Conservation (phyloP, 768 basidiomycete species). For the Pisolithus microcarpus region DNA sequence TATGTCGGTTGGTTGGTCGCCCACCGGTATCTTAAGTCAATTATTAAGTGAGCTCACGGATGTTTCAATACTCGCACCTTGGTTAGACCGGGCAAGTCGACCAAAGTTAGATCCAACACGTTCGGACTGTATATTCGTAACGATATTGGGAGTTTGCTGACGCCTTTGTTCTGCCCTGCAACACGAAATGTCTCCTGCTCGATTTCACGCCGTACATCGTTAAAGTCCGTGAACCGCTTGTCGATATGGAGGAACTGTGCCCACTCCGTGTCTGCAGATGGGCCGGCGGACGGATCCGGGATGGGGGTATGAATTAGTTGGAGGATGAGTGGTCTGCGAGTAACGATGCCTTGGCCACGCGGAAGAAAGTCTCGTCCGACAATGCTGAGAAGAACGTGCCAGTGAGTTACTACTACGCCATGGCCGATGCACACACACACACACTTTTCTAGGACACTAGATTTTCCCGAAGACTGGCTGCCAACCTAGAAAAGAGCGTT, state of each 20-base stretch:
- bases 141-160: constrained; percentile 93
- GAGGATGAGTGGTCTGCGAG: constrained; percentile 88
- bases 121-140: constrained; percentile 93
- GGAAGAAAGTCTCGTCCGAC: constrained; percentile 91
- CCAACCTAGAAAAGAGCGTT: constrained; percentile 57
- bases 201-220: constrained; percentile 91
- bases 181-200: constrained; percentile 97
- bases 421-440: constrained; percentile 28
- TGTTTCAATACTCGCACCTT: constrained; percentile 53
- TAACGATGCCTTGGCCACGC: constrained; percentile 90
- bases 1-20: constrained; percentile 97
- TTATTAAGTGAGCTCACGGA: not conserved
- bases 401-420: constrained; percentile 1
- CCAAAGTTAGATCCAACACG: constrained; percentile 91
- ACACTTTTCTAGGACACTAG: constrained; percentile 91
- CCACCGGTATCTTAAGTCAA: constrained; percentile 72
- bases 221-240: constrained; percentile 94
- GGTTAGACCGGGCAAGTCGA: constrained; percentile 94
- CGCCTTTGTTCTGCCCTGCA: constrained; percentile 97
- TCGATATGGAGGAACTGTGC: constrained; percentile 96
- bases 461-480: constrained; percentile 95
- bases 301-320: constrained; percentile 91
- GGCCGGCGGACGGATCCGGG: constrained; percentile 39
- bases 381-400: constrained; percentile 45
- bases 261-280: constrained; percentile 67